phyloP scores from a whole-genome alignment of 805 yeast genomes.

The Wickerhamiella brachini region DNA sequence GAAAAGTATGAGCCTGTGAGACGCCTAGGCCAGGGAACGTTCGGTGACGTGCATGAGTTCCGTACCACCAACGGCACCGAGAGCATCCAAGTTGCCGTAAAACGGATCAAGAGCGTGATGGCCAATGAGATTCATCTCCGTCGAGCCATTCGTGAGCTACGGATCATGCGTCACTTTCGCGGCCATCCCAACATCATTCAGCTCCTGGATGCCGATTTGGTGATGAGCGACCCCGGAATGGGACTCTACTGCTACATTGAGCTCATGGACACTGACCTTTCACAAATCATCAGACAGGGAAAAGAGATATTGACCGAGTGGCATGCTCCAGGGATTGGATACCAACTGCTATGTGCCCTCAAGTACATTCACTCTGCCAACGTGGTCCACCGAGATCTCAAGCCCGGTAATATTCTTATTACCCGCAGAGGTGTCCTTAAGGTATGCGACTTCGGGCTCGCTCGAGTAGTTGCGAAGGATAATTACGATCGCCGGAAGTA shows the following conservation, averaged over 20 bases:
- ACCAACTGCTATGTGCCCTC: conserved; percentile 75
- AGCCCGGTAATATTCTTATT: conserved; percentile 80
- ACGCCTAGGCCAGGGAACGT: conserved; percentile 16
- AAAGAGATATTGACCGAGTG: conserved; percentile 72
- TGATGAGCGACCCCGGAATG: conserved; percentile 51
- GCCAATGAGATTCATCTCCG: conserved; percentile 51
- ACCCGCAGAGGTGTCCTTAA: conserved; percentile 61
- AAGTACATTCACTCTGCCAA: conserved; percentile 86
- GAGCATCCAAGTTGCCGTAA: conserved; percentile 46
- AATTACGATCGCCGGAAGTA: conserved; percentile 21
- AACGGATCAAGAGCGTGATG: conserved; percentile 63
- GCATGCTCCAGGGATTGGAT: conserved; percentile 61
- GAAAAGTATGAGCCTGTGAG: conserved; percentile 8
- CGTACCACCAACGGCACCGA: background rate
- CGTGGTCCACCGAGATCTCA: conserved; percentile 82
- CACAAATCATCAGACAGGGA: conserved; percentile 42
- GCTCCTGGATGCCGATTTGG: conserved; percentile 60
- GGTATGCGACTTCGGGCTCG: conserved; percentile 88
- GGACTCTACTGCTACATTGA: conserved; percentile 88
- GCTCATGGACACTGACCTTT: conserved; percentile 66
- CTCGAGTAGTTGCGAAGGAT: conserved; percentile 47
- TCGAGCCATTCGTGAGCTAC: conserved; percentile 73
- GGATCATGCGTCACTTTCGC: conserved; percentile 63
- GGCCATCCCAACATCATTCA: conserved; percentile 78
- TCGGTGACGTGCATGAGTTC: conserved; percentile 18